Evolutionary conservation across 257 asterid species (phyloP).

Genomic region (Solanum acaule): DNA sequence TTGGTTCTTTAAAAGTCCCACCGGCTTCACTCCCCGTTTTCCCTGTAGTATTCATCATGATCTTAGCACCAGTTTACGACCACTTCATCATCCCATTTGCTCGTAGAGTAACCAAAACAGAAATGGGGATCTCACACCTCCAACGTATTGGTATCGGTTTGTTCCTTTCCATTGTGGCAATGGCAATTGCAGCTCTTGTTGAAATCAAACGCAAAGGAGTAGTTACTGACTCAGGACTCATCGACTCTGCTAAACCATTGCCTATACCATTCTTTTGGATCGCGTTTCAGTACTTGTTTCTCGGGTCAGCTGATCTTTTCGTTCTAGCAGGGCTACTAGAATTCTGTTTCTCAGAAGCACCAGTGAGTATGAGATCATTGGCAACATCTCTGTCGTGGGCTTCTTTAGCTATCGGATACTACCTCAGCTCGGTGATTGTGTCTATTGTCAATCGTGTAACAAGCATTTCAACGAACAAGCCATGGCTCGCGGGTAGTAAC

Average conservation of each 20-base stretch:
- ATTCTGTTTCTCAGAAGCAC: constrained; percentile 93
- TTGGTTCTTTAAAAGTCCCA: constrained; percentile 63
- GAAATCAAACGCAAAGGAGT: constrained; percentile 66
- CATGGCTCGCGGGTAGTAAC: constrained; percentile 71
- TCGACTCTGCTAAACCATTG: constrained; percentile 38
- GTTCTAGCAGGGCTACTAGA: constrained; percentile 78
- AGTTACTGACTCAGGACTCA: constrained; percentile 15
- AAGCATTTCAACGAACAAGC: constrained; percentile 22
- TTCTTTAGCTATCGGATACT: constrained; percentile 80
- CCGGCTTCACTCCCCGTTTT: constrained; percentile 92
- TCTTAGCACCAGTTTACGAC: constrained; percentile 72
- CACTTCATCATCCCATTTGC: constrained; percentile 61
- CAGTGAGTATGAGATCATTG: constrained; percentile 68
- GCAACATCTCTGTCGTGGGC: constrained; percentile 88
- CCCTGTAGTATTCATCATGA: constrained; percentile 77
- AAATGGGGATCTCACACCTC: constrained; percentile 65
- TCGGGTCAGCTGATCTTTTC: constrained; percentile 93
- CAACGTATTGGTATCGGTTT: constrained; percentile 76
- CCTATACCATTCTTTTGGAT: constrained; percentile 81
- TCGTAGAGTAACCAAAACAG: constrained; percentile 46
- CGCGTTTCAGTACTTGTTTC: constrained; percentile 68
- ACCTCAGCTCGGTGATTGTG: constrained; percentile 64
- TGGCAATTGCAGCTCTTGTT: constrained; percentile 66
- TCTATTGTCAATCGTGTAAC: constrained; percentile 61
- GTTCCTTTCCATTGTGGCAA: constrained; percentile 55